Percentiles rank a stretch among this genome's conserved stretches.
phyloP scores from a whole-genome alignment of 2,329 filamentous ascomycete genomes.

The Dryadomyces quercivorus region DNA sequence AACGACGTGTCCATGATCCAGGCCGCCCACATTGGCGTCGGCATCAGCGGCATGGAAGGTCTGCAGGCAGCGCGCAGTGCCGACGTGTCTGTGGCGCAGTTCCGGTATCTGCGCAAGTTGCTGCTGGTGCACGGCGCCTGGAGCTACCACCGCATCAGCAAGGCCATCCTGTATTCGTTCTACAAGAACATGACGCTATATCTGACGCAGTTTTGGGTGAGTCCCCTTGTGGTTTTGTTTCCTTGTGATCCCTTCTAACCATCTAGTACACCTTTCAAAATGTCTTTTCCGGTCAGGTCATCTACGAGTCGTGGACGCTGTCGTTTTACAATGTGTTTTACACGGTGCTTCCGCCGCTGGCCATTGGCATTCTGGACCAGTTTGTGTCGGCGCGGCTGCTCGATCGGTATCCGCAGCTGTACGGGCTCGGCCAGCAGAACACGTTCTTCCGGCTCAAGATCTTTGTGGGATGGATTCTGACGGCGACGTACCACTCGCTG shows the following conservation, averaged over 20 bases:
- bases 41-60: slow-evolving; percentile 94
- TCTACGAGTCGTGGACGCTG: slow-evolving; percentile 98
- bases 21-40: slow-evolving; percentile 92
- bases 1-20: slow-evolving; percentile 99
- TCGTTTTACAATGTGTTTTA: slow-evolving; percentile 99
- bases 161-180: slow-evolving; percentile 95
- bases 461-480: slow-evolving; percentile 85
- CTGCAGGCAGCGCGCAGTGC: slow-evolving; percentile 91
- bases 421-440: slow-evolving; percentile 84
- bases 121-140: slow-evolving; percentile 91
- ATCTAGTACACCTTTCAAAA: slow-evolving; percentile 89
- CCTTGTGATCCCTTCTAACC: background rate
- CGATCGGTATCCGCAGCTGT: slow-evolving; percentile 92
- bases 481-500: slow-evolving; percentile 91
- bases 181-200: slow-evolving; percentile 99
- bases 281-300: slow-evolving; percentile 92
- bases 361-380: slow-evolving; percentile 92
- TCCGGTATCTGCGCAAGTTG: slow-evolving; percentile 86
- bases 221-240: slow-evolving; percentile 19
- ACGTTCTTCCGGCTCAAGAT: slow-evolving; percentile 88
- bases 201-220: slow-evolving; percentile 98
- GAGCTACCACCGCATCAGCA: slow-evolving; percentile 95
- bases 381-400: slow-evolving; percentile 89
- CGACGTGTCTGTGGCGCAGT: slow-evolving; percentile 91
- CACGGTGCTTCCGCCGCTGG: slow-evolving; percentile 84